Base-by-base conservation (phyloP, 208 protist species). In the Leishmania major region DNA sequence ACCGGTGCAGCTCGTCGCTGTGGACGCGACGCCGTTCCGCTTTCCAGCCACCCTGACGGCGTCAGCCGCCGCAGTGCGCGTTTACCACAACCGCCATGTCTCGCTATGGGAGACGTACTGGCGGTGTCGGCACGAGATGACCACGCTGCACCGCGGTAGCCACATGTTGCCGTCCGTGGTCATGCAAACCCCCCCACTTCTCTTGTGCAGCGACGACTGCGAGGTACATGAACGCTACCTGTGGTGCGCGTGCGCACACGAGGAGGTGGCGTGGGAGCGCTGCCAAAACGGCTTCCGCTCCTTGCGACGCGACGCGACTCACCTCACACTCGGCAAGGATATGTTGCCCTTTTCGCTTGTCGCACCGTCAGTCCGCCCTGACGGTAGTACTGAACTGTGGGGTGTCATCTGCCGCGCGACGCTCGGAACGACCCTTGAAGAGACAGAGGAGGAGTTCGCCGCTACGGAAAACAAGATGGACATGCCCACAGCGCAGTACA, bases 171-270 rank as follows among this genome's bases (percentile, higher is more conserved):
- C 92, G 37, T 81, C 87, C 47, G 73, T 67, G 40, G 75, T 93
- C 1, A 81, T 64, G 51, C 59, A 71, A 31, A 69, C 80, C 11
- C 43, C 59, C 25, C 79, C 84, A 10, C 74, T 91, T 66, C 73
- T 93, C 51, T 79, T 84, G n/a, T 94, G 87, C 85, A 83, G 80
- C 57, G 92, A 94, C 67, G 90, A 96, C 77, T 89, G 83, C 71
- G 92, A 96, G 74, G 87, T 92, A 31, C 90, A 89, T 57, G 92
- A 96, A 51, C 84, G 92, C 17, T 92, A 92, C 72, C 59, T 91
- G 3, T 96, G 90, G 90, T 91, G 82, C 57, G 59, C 85, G 11
- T 94, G 92, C 79, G 64, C 11, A 11, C 53, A 84, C 82, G 89
- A 92, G 75, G 89, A 93, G 75, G 85, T 86, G 77, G 90, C 89